Base-by-base conservation (phyloP, 1,284 basidiomycete species). In the Agroathelia rolfsii region DNA sequence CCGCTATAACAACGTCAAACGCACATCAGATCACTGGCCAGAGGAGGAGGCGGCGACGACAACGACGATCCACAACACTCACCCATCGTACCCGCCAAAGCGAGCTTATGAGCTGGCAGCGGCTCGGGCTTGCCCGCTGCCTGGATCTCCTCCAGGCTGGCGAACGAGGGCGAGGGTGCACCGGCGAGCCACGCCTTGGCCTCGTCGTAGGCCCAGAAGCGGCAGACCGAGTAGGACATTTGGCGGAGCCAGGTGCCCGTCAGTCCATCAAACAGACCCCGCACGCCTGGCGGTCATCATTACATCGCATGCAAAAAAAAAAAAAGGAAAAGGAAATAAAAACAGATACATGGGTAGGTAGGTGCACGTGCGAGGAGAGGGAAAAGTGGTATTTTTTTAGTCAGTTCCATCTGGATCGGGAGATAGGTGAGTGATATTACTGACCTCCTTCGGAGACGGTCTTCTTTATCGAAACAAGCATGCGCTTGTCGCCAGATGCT, bases 161-260 rank as follows among this genome's bases (percentile, higher is more conserved):
- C 40, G 19, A 50, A 45, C 9, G 6, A 13, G 25, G 17, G 46
- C 5, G 19, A 27, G 17, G 16, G 50, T 56, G 28, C 37, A 61
- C 67, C 63, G 6, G 77, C 78, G 2, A 92, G 47, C 4, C 76
- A 45, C 60, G 80, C 85, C 67, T 93, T 93, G 52, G 83, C 80
- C 59, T 85, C 81, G 47, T 94, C 89, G 57, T 93, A 93, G 14
- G 86, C 85, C 69, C 88, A 92, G 64, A 94, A 94, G 10, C 89
- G 74, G 51, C 86, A 90, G 52, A 93, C 65, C 28, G 85, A 90
- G 60, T 93, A 93, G 16, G 80, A 87, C 88, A 93, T 88, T 59
- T 94, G 90, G 21, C 90, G 74, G 50, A 93, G 60, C 72, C 88
- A 81, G 18, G 89, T 93, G 19, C 88, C 90, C 1, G 81, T 69